Conservation (phyloP, 345 rosid species). For the Populus euphratica region DNA sequence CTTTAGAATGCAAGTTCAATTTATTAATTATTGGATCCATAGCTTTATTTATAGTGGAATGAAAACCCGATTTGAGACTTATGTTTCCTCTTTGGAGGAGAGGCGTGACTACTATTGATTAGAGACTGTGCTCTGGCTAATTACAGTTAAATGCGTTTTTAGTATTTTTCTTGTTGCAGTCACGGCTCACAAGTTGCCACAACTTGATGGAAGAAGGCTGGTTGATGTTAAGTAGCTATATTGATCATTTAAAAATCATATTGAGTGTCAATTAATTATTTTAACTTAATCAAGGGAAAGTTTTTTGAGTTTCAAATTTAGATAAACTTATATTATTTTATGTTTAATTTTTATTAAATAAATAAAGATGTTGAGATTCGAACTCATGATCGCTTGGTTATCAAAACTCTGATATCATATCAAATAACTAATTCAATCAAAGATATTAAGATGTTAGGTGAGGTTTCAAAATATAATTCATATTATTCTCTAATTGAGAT, state of each 20-base stretch:
- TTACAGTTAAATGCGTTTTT: not conserved
- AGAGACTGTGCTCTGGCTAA: too few relatives aligned
- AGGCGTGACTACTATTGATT: not conserved
- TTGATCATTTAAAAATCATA: not conserved
- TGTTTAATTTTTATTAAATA: too few relatives aligned
- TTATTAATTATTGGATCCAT: not conserved
- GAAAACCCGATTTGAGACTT: not conserved
- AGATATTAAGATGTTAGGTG: too few relatives aligned
- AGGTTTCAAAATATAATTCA: too few relatives aligned
- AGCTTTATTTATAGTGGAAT: not conserved
- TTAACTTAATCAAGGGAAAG: too few relatives aligned
- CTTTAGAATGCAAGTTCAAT: not conserved
- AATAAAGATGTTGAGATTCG: fast-evolving
- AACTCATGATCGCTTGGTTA: fast-evolving
- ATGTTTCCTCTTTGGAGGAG: not conserved
- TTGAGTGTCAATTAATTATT: too few relatives aligned
- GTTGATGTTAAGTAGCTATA: not conserved
- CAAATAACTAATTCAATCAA: too few relatives aligned
- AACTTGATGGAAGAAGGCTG: not conserved
- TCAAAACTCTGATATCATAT: fast-evolving
- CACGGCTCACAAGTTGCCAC: not conserved
- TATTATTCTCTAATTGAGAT: too few relatives aligned
- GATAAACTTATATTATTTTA: too few relatives aligned
- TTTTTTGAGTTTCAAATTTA: too few relatives aligned
- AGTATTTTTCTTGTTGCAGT: not conserved